Evolutionary conservation across 768 basidiomycete species (phyloP), one percentile per base, ranked within the genome.

Genomic region (Kwoniella bestiolae): DNA sequence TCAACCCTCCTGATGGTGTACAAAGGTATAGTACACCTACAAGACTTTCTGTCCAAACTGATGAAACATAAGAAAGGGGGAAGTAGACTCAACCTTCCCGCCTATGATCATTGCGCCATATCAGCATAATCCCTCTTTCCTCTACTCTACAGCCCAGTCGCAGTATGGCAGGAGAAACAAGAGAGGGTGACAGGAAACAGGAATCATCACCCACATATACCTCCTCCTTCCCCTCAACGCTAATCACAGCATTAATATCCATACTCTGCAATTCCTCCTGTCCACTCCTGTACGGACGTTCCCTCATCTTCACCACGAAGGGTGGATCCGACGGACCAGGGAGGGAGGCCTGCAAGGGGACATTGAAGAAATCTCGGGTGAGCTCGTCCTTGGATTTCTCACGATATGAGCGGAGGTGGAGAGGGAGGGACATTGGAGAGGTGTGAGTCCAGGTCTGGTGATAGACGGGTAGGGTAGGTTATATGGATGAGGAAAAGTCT

Each of bases 1-100:
- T 99, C 96, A 23, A 99, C 96, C 60, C 96, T 85, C 56, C 96
- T 87, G 71, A 99, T 88, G 5, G 93, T 93, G 58, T 90, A 92
- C 46, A 99, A 85, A 31, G 96, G 95, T 8, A 98, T 83, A 7
- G 93, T 92, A 82, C 93, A 93, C 47, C 89, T 86, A 63, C 94
- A 93, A 25, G 92, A 94, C 79, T 93, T 93, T 75, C 90, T 87
- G 81, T 99, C 96, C 26, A 95, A 82, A 5, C 93, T 95, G 12
- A 88, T 83, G 82, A 98, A 99, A 21, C 91, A 87, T 8, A 99
- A 85, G 82, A 90, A 98, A 0, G 94, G 92, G 9, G 93, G 87
- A 99, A 85, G 77, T 93, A 86, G 45, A 98, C 83, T 79, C 92
- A 91, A 62, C 96, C 96, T 45, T 94, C 90, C 95, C 94, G 31